Evolutionary conservation across 2,329 filamentous ascomycete species (phyloP).

Genomic region (Fusarium nisikadoi): DNA sequence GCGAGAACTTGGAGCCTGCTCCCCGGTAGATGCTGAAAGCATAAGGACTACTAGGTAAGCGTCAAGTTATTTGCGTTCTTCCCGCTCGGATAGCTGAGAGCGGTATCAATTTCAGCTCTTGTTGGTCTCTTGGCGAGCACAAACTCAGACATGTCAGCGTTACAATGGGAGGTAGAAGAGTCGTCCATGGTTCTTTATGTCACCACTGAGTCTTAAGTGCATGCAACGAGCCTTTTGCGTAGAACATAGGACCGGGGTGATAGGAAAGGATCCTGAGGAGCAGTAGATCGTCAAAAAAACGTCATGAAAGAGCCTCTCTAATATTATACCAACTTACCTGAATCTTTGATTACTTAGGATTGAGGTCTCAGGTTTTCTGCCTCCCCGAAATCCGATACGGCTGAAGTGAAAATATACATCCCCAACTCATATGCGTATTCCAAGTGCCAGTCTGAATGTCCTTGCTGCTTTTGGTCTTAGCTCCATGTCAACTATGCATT

Average conservation of each 20-base stretch:
- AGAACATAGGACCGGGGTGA: background rate
- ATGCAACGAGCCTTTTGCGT: background rate
- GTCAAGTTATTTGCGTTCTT: background rate
- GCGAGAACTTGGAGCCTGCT: background rate
- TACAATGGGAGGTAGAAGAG: background rate
- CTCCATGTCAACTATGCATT: background rate
- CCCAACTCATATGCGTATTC: background rate
- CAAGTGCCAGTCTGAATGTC: too few species aligned
- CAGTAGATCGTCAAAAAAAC: background rate
- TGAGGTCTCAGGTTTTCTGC: too few species aligned
- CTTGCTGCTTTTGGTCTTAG: background rate
- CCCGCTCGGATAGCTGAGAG: background rate
- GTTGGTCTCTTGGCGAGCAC: background rate
- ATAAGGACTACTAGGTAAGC: background rate
- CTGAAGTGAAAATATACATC: background rate
- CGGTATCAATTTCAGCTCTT: background rate
- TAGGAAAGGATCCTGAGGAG: background rate
- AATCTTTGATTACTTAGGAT: background rate
- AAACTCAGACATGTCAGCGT: too few species aligned
- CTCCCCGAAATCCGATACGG: background rate
- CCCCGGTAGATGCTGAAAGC: too few species aligned
- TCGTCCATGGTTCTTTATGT: background rate
- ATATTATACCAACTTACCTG: accelerated
- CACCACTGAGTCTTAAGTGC: background rate
- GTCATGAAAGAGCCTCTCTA: accelerated